A percentile compares a stretch with the other conserved stretches of the same genome.
These are phyloP conservation scores for Striga hermonthica DNA, from an alignment of 305 asterid genomes.

Conservation along the genomic window DNA sequence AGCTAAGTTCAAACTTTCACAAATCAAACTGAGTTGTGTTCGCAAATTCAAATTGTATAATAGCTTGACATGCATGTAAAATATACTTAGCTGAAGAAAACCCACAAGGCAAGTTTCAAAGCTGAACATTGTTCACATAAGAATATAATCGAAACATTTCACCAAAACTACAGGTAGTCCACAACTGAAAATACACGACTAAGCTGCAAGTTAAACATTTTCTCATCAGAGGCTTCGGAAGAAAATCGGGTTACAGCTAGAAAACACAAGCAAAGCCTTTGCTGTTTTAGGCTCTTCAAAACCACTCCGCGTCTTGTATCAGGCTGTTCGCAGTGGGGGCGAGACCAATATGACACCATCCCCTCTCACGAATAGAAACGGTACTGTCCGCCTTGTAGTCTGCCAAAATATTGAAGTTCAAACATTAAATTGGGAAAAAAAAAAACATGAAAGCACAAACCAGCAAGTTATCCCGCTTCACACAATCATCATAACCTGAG, in stretches of 20 bases:
- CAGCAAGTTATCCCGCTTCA: conserved; percentile 5
- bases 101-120: too few species aligned
- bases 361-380: conserved; percentile 87
- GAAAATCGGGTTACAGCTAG: neutral
- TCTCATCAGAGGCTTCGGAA: neutral
- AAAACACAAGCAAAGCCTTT: conserved; percentile 19
- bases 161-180: neutral
- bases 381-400: conserved; percentile 76
- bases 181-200: conserved; percentile 26
- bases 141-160: too few species aligned
- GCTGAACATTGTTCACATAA: too few species aligned
- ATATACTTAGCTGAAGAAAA: too few species aligned
- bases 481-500: conserved; percentile 7
- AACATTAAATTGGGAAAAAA: conserved; percentile 6
- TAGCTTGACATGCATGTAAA: too few species aligned
- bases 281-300: conserved; percentile 11
- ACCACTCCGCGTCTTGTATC: conserved; percentile 33
- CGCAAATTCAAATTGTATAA: too few species aligned
- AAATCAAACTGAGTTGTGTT: too few species aligned
- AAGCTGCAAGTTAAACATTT: conserved; percentile 23
- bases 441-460: neutral
- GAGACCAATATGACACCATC: conserved; percentile 95
- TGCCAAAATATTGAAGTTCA: conserved; percentile 29
- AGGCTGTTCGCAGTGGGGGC: conserved; percentile 87
- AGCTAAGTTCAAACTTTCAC: too few species aligned